Base-by-base conservation (phyloP, 345 rosid genomes). In the Gossypium longicalyx region DNA sequence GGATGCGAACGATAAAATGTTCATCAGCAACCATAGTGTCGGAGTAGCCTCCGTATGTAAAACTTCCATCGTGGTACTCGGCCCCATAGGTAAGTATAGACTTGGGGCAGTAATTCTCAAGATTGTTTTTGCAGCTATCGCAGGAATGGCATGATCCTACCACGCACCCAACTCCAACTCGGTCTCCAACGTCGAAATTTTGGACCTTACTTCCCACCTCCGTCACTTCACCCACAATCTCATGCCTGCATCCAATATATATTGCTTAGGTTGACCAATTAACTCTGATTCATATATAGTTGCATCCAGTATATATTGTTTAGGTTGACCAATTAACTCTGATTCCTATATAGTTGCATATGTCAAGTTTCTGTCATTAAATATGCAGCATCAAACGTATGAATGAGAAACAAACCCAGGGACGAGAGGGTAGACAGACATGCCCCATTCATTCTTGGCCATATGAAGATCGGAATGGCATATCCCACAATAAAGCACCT, bases 31-130 rank as follows among this genome's bases (percentile, higher is more conserved):
- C 87, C 84, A 88, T 88, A 41, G 73, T 25, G 72, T 91, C 82
- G 15, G 93, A 87, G 23, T 84, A 87, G 17, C 91, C 93, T 17
- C 91, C 91, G 29, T 89, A 81, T 3, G 88, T 87, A 48, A 71
- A 71, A 9, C 86, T 87, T 59, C 91, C 88, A 23, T 89, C 86
- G 11, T n/a, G 9, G 77, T 83, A 71, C 12, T 54, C 17, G 12
- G 29, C 15, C 47, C 78, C 62, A 47, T 86, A 87, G 19, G 88
- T 87, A 20, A 57, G 70, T 1, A 81, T 71, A 67, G 67, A 1
- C 60, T 84, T 62, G 7, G 89, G 78, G 59, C 91, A 87, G 70
- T 89, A 83, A 72, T 89, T 89, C 67, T 89, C 91, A 1, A 87
- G 80, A 57, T 84, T 65, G 20, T 83, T 73, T 53, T 60, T 51